These are phyloP conservation scores for Chlorella sorokiniana DNA, from an alignment of 139 green algal species.

Conservation along the genomic window DNA sequence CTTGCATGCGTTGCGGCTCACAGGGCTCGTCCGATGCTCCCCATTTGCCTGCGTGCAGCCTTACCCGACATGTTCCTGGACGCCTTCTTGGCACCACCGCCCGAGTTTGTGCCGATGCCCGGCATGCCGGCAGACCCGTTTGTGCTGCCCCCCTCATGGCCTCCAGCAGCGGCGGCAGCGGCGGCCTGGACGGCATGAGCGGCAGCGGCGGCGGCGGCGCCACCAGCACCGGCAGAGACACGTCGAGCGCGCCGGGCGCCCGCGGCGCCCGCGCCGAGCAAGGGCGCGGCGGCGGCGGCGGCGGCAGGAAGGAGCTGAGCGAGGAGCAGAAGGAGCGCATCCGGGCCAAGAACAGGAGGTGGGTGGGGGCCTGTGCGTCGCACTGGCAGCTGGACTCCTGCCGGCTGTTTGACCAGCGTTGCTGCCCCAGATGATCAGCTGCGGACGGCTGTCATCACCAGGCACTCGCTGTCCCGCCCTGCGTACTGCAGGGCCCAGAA, in stretches of 20 bases:
- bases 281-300: background rate
- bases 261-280: background rate
- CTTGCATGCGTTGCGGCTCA: no score
- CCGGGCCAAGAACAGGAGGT: conserved; percentile 30
- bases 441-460: no score
- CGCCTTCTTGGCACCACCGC: background rate
- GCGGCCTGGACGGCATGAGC: background rate
- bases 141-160: background rate
- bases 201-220: background rate
- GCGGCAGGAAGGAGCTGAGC: conserved; percentile 7
- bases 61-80: conserved; percentile 5
- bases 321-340: conserved; percentile 36
- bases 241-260: background rate
- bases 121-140: background rate
- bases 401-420: background rate
- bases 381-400: background rate
- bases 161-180: background rate
- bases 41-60: background rate
- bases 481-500: conserved; percentile 8
- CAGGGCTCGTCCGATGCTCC: no score
- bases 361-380: background rate
- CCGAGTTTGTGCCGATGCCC: background rate
- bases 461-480: background rate
- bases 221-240: background rate
- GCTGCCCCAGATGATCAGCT: background rate